Evolutionary conservation across 2,329 filamentous ascomycete genomes (phyloP).

Genomic region (Beauveria bassiana): DNA sequence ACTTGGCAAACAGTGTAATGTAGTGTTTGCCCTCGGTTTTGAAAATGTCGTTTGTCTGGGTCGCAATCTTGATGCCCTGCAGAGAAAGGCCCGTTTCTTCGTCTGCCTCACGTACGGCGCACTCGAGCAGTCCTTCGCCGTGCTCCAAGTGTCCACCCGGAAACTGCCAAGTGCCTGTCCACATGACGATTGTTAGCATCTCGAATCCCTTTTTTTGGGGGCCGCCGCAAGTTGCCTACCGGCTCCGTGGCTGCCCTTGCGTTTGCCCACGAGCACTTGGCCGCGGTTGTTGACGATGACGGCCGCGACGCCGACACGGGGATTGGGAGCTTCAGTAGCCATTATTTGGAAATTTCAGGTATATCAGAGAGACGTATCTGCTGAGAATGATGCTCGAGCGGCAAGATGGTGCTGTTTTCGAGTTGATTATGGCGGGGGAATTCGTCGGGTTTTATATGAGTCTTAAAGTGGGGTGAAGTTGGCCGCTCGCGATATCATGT

Average conservation of each 20-base stretch:
- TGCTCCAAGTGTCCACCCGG: constrained; percentile 72
- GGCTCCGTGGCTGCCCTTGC: constrained; percentile 40
- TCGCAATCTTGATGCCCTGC: constrained; percentile 42
- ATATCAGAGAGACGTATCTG: neutral
- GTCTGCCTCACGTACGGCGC: constrained; percentile 57
- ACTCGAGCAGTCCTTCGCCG: constrained; percentile 53
- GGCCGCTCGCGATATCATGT: neutral
- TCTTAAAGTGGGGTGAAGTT: constrained; percentile 1
- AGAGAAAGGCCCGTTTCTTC: constrained; percentile 64
- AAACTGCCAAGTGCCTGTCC: constrained; percentile 52
- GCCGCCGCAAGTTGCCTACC: constrained; percentile 26
- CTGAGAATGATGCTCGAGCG: neutral
- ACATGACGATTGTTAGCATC: neutral
- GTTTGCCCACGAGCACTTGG: constrained; percentile 39
- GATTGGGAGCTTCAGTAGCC: neutral
- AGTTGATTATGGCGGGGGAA: neutral
- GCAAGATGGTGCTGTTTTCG: neutral
- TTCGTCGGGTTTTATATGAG: neutral
- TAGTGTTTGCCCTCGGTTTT: constrained; percentile 57
- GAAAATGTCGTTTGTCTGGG: constrained; percentile 62
- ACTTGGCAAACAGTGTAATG: constrained; percentile 61
- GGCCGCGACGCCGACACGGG: constrained; percentile 39
- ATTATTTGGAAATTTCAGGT: neutral
- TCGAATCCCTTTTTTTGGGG: fast-evolving
- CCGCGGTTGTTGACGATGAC: constrained; percentile 36